Percentiles rank a stretch among this genome's conserved stretches.
Evolutionary conservation across 768 basidiomycete genomes (phyloP).

Genomic region (Polyporus arcularius): DNA sequence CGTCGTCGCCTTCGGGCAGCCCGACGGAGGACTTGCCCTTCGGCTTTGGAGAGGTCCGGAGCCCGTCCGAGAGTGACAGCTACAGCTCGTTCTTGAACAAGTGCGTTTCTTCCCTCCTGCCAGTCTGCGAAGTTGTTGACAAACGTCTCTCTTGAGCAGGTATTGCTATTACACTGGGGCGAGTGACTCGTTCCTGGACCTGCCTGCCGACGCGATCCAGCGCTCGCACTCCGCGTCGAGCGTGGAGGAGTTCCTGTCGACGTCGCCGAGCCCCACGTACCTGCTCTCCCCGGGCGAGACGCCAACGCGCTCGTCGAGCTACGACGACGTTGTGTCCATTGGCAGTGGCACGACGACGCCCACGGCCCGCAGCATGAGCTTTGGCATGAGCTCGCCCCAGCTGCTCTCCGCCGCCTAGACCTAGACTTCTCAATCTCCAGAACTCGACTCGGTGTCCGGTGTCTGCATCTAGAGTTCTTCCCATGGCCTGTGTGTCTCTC

Average conservation of each 20-base stretch:
- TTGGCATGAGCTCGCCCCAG: constrained; percentile 7
- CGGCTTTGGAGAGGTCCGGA: constrained; percentile 12
- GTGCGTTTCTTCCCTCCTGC: constrained; percentile 40
- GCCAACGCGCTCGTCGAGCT: constrained; percentile 32
- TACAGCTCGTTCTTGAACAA: constrained; percentile 67
- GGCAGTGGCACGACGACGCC: constrained; percentile 32
- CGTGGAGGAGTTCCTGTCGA: constrained; percentile 50
- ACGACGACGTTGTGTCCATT: constrained; percentile 31
- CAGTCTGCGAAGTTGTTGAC: constrained; percentile 9
- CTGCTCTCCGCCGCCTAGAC: constrained; percentile 4
- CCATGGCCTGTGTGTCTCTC: no score
- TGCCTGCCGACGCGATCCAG: constrained; percentile 30
- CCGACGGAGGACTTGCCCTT: constrained; percentile 34
- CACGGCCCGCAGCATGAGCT: constrained; percentile 17
- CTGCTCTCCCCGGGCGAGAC: constrained; percentile 27
- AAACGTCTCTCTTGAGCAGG: constrained; percentile 37
- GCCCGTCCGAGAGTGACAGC: constrained; percentile 29
- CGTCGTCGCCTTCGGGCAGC: constrained; percentile 39
- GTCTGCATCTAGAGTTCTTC: no score
- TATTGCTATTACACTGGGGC: constrained; percentile 83
- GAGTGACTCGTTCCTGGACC: constrained; percentile 35
- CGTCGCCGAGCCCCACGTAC: constrained; percentile 33
- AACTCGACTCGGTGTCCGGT: neutral
- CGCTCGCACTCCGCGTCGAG: constrained; percentile 55
- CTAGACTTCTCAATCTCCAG: neutral